A percentile compares a stretch with the other conserved stretches of the same genome.
phyloP scores from a whole-genome alignment of 1,284 basidiomycete species.

The Boletellus dicymbophilus region DNA sequence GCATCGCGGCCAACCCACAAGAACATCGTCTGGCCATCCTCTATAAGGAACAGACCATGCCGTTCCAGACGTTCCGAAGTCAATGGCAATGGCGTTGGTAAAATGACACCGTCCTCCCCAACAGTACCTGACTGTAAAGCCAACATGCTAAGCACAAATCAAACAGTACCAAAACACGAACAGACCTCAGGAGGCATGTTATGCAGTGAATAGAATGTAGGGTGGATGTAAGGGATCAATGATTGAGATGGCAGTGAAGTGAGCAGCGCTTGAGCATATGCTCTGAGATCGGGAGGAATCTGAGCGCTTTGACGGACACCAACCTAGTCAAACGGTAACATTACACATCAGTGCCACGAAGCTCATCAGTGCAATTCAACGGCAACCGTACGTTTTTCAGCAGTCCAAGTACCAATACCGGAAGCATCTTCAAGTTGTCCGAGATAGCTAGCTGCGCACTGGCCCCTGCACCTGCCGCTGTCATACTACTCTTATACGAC shows the following conservation, averaged over 20 bases:
- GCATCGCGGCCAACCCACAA: slow-evolving; percentile 97
- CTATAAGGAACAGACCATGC: slow-evolving; percentile 96
- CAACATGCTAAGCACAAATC: slow-evolving; percentile 11
- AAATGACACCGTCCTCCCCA: slow-evolving; percentile 78
- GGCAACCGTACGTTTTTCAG: slow-evolving; percentile 81
- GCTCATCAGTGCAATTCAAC: neutral
- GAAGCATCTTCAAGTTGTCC: slow-evolving; percentile 94
- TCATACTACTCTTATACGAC: slow-evolving; percentile 98
- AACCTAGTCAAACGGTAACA: slow-evolving; percentile 49
- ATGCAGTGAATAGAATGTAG: slow-evolving; percentile 94
- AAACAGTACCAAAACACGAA: neutral
- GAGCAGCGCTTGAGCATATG: slow-evolving; percentile 92
- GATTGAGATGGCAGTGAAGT: slow-evolving; percentile 91
- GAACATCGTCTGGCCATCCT: slow-evolving; percentile 98
- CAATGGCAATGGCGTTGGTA: slow-evolving; percentile 88
- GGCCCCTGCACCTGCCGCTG: slow-evolving; percentile 88
- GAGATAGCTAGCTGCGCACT: slow-evolving; percentile 93
- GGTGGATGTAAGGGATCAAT: slow-evolving; percentile 93
- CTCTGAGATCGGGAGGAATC: slow-evolving; percentile 94
- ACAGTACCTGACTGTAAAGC: slow-evolving; percentile 75
- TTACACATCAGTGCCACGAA: slow-evolving; percentile 2
- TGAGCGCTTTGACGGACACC: slow-evolving; percentile 94
- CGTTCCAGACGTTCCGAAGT: slow-evolving; percentile 94
- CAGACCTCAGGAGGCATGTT: slow-evolving; percentile 92
- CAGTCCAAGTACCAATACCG: slow-evolving; percentile 86